Evolutionary conservation across 345 rosid genomes (phyloP).

Genomic region (Cardamine resedifolia): DNA sequence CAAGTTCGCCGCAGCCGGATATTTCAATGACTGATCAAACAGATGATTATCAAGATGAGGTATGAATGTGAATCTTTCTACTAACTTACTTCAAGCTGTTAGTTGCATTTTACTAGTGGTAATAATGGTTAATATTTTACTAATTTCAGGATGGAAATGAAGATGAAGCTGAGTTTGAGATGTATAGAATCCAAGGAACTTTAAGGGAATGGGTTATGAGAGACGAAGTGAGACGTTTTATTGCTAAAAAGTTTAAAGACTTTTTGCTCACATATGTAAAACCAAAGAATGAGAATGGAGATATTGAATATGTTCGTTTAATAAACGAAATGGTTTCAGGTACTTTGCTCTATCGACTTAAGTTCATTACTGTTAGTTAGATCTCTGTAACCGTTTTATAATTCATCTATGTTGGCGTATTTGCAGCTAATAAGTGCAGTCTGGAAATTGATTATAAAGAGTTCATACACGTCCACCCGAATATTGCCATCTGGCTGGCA

Average conservation of each 20-base stretch:
- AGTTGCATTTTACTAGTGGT: background rate
- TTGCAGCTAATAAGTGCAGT: conserved; percentile 88
- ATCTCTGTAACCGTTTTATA: background rate
- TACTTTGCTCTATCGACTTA: conserved; percentile 22
- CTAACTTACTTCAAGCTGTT: background rate
- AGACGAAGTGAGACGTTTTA: conserved; percentile 94
- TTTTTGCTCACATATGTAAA: conserved; percentile 75
- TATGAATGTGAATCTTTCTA: conserved; percentile 11
- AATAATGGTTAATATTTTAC: background rate
- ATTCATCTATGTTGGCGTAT: background rate
- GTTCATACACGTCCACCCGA: conserved; percentile 85
- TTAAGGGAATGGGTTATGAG: conserved; percentile 96
- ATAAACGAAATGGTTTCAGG: conserved; percentile 95
- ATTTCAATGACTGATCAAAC: conserved; percentile 92
- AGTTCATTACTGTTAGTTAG: background rate
- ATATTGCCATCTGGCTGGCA: conserved; percentile 96
- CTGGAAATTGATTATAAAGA: conserved; percentile 92
- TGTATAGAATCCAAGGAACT: conserved; percentile 93
- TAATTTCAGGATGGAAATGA: conserved; percentile 66
- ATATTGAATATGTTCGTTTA: conserved; percentile 69
- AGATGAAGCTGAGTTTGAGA: conserved; percentile 82
- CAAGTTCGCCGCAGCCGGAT: conserved; percentile 77
- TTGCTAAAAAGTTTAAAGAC: conserved; percentile 85
- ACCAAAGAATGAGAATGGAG: conserved; percentile 67
- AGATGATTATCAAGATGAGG: conserved; percentile 76